Evolutionary conservation across 192 early-diverging fungal species (phyloP).

Genomic region (Entophlyctis helioformis): DNA sequence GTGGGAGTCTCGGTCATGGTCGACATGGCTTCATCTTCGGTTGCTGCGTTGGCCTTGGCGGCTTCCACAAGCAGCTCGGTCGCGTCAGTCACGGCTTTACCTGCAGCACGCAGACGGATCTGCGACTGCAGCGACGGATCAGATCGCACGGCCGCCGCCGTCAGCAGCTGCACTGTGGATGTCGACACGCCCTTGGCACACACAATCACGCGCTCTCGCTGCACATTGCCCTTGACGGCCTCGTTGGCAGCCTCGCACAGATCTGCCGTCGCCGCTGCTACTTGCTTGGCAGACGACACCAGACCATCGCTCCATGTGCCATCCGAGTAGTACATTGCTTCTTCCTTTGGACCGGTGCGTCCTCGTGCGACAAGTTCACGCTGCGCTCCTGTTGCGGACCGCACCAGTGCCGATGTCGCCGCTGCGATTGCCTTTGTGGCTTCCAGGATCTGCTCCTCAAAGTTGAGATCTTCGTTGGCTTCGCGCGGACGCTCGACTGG

Average conservation of each 20-base stretch:
- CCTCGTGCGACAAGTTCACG: conserved; percentile 31
- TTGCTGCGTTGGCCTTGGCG: conserved; percentile 29
- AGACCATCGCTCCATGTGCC: conserved; percentile 52
- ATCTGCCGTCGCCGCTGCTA: conserved; percentile 29
- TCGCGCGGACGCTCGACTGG: conserved; percentile 12
- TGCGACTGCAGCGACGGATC: conserved; percentile 28
- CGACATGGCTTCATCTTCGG: conserved; percentile 24
- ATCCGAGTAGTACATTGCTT: conserved; percentile 34
- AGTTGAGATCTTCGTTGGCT: conserved; percentile 29
- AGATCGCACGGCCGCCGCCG: conserved; percentile 26
- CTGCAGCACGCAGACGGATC: conserved; percentile 37
- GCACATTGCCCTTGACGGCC: conserved; percentile 24
- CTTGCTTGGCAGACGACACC: conserved; percentile 42
- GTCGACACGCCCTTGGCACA: conserved; percentile 28
- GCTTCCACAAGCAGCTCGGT: conserved; percentile 40
- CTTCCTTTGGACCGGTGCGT: conserved; percentile 9
- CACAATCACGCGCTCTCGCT: conserved; percentile 36
- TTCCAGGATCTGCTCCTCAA: conserved; percentile 42
- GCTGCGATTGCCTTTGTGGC: conserved; percentile 41
- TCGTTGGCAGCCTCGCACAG: conserved; percentile 41
- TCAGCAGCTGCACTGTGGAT: conserved; percentile 35
- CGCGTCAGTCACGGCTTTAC: conserved; percentile 38
- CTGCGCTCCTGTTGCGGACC: conserved; percentile 39
- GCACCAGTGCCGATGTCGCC: conserved; percentile 35
- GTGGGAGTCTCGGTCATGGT: conserved; percentile 7